These are phyloP conservation scores for Lyophyllum decastes DNA, from an alignment of 768 basidiomycete species.

Conservation along the genomic window DNA sequence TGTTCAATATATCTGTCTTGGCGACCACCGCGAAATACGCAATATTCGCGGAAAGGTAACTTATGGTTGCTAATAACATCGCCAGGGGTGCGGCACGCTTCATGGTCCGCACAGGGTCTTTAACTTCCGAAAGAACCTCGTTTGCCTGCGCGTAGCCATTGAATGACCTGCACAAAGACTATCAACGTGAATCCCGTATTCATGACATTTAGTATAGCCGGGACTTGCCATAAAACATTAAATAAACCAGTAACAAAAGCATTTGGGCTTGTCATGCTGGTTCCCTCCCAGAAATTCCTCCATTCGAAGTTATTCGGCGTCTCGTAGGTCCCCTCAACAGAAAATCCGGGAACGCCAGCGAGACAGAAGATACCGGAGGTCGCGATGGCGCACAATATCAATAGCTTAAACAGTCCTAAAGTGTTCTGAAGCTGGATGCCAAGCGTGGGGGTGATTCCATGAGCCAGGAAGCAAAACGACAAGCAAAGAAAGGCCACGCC, in stretches of 20 bases:
- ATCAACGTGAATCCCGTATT: not conserved
- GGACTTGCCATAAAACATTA: slow-evolving; percentile 31
- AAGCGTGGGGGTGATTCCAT: slow-evolving; percentile 42
- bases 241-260: slow-evolving; percentile 45
- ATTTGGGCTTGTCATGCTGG: slow-evolving; percentile 26
- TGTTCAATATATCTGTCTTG: slow-evolving; percentile 59
- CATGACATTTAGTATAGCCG: not conserved
- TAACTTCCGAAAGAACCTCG: slow-evolving; percentile 65
- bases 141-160: slow-evolving; percentile 70
- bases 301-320: slow-evolving; percentile 29
- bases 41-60: slow-evolving; percentile 64
- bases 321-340: not conserved
- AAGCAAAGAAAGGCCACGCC: slow-evolving; percentile 30
- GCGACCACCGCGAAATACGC: slow-evolving; percentile 72
- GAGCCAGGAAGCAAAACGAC: slow-evolving; percentile 33
- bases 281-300: slow-evolving; percentile 31
- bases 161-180: slow-evolving; percentile 47
- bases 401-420: slow-evolving; percentile 57
- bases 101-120: slow-evolving; percentile 62
- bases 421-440: slow-evolving; percentile 61
- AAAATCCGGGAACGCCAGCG: no score
- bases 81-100: slow-evolving; percentile 67
- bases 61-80: slow-evolving; percentile 48
- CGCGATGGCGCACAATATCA: slow-evolving; percentile 38
- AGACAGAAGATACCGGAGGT: not conserved